phyloP scores from a whole-genome alignment of 2,329 filamentous ascomycete genomes.

The Aspergillus sp. region DNA sequence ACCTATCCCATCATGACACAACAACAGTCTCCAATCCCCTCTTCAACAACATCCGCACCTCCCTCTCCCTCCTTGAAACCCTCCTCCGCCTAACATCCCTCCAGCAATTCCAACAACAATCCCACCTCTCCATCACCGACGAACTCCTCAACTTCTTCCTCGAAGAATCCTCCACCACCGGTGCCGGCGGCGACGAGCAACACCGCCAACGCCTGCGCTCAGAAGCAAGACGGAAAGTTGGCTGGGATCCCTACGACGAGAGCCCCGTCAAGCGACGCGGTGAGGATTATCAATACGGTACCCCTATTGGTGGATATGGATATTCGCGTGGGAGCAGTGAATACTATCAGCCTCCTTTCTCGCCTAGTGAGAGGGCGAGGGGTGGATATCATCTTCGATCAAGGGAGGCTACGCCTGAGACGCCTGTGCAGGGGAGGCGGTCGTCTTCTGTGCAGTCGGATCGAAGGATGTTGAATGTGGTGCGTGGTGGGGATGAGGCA shows the following conservation, averaged over 20 bases:
- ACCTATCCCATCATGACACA: conserved; percentile 12
- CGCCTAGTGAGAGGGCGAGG: conserved; percentile 19
- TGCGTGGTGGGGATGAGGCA: conserved; percentile 14
- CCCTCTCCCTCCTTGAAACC: conserved; percentile 78
- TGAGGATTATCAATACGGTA: conserved; percentile 56
- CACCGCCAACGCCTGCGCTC: conserved; percentile 53
- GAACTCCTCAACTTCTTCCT: conserved; percentile 86
- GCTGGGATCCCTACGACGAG: conserved; percentile 67
- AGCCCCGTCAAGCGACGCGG: conserved; percentile 59
- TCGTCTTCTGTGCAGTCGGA: conserved; percentile 18
- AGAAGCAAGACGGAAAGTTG: conserved; percentile 56
- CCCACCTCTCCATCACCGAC: conserved; percentile 82
- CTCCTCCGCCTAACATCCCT: conserved; percentile 76
- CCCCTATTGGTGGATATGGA: conserved; percentile 12
- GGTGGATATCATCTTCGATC: conserved; percentile 25
- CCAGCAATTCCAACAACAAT: conserved; percentile 85
- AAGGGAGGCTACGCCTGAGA: conserved; percentile 28
- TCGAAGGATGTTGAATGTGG: conserved; percentile 12
- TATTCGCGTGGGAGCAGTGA: conserved; percentile 18
- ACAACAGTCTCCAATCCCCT: conserved; percentile 41
- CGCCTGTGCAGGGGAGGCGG: conserved; percentile 13
- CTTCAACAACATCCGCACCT: conserved; percentile 54
- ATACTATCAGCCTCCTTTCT: conserved; percentile 22
- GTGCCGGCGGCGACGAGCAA: conserved; percentile 56
- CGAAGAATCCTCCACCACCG: conserved; percentile 59